These are phyloP conservation scores for Penicillium coprophilum DNA, from an alignment of 495 filamentous ascomycete genomes.

Conservation along the genomic window DNA sequence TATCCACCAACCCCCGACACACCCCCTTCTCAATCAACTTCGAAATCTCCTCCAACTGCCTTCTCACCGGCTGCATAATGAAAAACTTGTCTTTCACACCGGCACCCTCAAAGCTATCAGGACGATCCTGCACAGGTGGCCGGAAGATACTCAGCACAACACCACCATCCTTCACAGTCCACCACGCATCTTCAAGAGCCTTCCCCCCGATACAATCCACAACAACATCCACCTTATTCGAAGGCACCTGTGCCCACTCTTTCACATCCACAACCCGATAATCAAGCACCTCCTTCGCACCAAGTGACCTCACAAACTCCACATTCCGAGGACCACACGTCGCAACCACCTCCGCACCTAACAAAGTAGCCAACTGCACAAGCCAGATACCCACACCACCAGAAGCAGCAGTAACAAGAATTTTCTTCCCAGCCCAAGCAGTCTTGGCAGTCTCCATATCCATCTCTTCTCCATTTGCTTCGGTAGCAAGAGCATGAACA, in stretches of 20 bases:
- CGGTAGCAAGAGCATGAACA: conserved; percentile 33
- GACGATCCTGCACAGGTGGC: conserved; percentile 46
- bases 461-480: neutral
- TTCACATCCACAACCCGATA: conserved; percentile 38
- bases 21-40: conserved; percentile 43
- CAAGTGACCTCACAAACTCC: conserved; percentile 42
- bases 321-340: conserved; percentile 43
- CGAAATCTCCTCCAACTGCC: conserved; percentile 44
- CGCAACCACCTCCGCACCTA: conserved; percentile 44
- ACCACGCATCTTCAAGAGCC: conserved; percentile 49
- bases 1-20: conserved; percentile 44
- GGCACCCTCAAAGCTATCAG: conserved; percentile 22
- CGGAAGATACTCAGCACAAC: conserved; percentile 51
- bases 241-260: conserved; percentile 32
- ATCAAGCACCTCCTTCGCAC: conserved; percentile 47
- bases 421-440: conserved; percentile 32
- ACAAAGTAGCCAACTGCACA: conserved; percentile 52
- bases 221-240: conserved; percentile 47
- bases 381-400: conserved; percentile 58
- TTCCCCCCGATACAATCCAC: conserved; percentile 52
- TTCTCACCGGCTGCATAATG: conserved; percentile 43
- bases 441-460: conserved; percentile 1
- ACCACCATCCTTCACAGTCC: conserved; percentile 41
- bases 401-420: conserved; percentile 52
- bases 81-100: conserved; percentile 44